Conservation (phyloP, 2,329 filamentous ascomycete species). For the Cordyceps militaris region DNA sequence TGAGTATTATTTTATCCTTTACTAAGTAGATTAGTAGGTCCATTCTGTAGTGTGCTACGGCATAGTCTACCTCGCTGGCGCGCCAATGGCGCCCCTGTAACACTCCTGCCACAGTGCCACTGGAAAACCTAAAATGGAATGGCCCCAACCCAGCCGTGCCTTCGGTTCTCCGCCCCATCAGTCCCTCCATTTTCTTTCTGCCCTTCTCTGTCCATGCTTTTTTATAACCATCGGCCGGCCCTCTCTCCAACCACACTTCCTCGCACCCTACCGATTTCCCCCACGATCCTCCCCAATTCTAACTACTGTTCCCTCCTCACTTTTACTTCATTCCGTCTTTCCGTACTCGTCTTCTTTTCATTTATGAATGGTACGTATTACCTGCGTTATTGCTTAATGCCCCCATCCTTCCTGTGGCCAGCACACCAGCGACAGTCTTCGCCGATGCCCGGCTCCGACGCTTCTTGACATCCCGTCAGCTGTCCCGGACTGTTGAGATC, state of each 20-base stretch:
- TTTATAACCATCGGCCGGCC: constrained; percentile 24
- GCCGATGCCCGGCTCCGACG: background rate
- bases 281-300: background rate
- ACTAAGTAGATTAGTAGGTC: too few species aligned
- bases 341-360: constrained; percentile 33
- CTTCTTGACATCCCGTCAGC: background rate
- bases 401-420: constrained; percentile 17
- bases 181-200: constrained; percentile 27
- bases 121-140: constrained; percentile 18
- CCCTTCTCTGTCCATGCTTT: constrained; percentile 27
- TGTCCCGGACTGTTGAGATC: background rate
- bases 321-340: constrained; percentile 20
- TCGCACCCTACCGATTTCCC: constrained; percentile 18
- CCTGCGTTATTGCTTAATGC: constrained; percentile 19
- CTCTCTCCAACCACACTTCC: constrained; percentile 26
- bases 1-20: too few species aligned
- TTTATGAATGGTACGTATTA: constrained; percentile 46
- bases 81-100: background rate
- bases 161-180: constrained; percentile 24
- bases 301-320: background rate
- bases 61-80: too few species aligned
- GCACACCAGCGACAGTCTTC: constrained; percentile 22
- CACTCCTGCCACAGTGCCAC: background rate
- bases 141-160: constrained; percentile 21
- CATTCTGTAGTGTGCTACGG: too few species aligned